Percentiles rank a stretch among this genome's conserved stretches.
phyloP scores from a whole-genome alignment of 129 eudicot genomes.

The Arctium minus region DNA sequence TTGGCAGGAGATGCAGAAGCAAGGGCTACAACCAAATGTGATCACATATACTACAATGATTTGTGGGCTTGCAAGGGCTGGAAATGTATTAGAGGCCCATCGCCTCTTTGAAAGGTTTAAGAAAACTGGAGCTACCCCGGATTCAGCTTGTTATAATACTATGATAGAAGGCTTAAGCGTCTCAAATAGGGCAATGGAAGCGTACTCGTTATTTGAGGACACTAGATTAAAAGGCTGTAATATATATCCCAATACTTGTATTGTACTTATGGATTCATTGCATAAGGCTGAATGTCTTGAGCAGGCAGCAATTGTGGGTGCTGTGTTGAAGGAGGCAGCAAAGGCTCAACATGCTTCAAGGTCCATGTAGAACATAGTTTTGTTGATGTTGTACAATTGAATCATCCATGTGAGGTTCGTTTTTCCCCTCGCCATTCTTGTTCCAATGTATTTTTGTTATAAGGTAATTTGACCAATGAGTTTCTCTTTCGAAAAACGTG shows the following conservation, averaged over 20 bases:
- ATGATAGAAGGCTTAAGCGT: conserved; percentile 87
- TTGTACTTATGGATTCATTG: conserved; percentile 86
- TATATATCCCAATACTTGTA: conserved; percentile 75
- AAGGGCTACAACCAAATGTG: conserved; percentile 72
- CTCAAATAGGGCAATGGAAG: conserved; percentile 74
- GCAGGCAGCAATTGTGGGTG: conserved; percentile 94
- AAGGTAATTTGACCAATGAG: neutral
- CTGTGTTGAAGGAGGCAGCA: conserved; percentile 82
- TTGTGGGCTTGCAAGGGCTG: conserved; percentile 89
- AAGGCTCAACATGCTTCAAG: conserved; percentile 84
- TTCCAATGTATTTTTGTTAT: neutral
- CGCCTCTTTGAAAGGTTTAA: conserved; percentile 73
- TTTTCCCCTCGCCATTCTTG: neutral
- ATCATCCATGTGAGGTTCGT: neutral
- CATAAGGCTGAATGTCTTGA: conserved; percentile 92
- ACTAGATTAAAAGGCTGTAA: conserved; percentile 68
- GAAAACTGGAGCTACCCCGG: conserved; percentile 73
- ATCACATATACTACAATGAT: conserved; percentile 89
- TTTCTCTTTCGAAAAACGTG: neutral
- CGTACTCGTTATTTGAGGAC: conserved; percentile 73
- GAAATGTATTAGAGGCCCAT: conserved; percentile 67
- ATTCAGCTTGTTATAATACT: conserved; percentile 81
- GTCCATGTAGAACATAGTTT: conserved; percentile 24
- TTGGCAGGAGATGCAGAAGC: conserved; percentile 96
- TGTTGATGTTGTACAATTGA: neutral